These are phyloP conservation scores for Emergomyces pasteurianus DNA, from an alignment of 2,329 filamentous ascomycete species.

Conservation along the genomic window DNA sequence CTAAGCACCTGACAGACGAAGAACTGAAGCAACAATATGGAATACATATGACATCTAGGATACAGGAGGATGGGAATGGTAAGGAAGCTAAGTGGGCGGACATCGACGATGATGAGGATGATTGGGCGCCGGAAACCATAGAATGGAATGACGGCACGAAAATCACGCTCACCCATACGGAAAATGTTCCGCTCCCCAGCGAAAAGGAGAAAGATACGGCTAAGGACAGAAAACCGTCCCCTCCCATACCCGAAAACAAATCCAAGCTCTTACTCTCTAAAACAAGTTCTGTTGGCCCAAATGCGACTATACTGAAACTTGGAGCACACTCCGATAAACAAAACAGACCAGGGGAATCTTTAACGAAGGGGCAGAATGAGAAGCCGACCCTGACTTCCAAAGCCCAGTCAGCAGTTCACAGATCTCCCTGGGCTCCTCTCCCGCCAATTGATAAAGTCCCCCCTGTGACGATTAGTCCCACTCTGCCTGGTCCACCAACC, in stretches of 20 bases:
- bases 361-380: constrained; percentile 40
- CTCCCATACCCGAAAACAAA: constrained; percentile 6
- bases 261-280: constrained; percentile 21
- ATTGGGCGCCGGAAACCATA: constrained; percentile 56
- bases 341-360: constrained; percentile 32
- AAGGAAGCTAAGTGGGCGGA: constrained; percentile 58
- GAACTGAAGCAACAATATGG: constrained; percentile 58
- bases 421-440: constrained; percentile 83
- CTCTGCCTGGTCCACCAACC: constrained; percentile 30
- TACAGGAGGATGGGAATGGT: constrained; percentile 49
- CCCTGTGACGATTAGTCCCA: constrained; percentile 51
- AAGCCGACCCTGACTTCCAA: constrained; percentile 39
- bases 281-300: constrained; percentile 36
- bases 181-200: constrained; percentile 14
- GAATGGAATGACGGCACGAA: constrained; percentile 60
- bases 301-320: constrained; percentile 38
- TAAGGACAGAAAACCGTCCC: constrained; percentile 15
- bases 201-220: constrained; percentile 14
- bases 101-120: constrained; percentile 57
- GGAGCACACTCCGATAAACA: constrained; percentile 36
- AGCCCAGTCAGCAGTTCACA: constrained; percentile 49
- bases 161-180: constrained; percentile 43
- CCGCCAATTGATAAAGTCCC: constrained; percentile 75
- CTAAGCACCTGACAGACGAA: constrained; percentile 56
- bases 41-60: constrained; percentile 53